Percentiles rank a stretch among this genome's conserved stretches.
These are phyloP conservation scores for Xylaria sp. DNA, from an alignment of 495 filamentous ascomycete species.

Conservation along the genomic window DNA sequence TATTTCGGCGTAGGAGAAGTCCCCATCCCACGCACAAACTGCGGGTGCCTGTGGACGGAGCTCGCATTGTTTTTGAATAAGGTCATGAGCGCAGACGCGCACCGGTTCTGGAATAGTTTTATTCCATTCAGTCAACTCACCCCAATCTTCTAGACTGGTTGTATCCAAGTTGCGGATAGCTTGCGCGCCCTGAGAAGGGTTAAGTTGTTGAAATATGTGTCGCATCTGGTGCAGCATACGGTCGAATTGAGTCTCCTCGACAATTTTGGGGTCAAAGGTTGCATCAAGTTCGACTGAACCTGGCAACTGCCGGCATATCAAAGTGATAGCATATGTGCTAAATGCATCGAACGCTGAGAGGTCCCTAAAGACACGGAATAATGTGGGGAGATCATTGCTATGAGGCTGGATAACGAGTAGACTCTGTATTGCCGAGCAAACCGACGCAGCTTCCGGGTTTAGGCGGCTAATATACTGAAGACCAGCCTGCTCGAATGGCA, in stretches of 20 bases:
- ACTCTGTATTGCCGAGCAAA: constrained; percentile 65
- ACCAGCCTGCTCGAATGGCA: constrained; percentile 65
- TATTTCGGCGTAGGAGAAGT: background rate
- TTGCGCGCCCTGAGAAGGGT: background rate
- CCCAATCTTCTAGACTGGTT: constrained; percentile 5
- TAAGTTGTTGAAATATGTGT: constrained; percentile 17
- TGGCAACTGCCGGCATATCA: background rate
- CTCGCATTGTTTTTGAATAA: constrained; percentile 51
- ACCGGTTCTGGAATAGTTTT: background rate
- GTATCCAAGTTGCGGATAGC: background rate
- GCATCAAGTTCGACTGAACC: background rate
- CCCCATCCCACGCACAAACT: constrained; percentile 62
- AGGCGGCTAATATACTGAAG: constrained; percentile 66
- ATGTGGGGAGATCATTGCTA: background rate
- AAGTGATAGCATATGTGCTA: constrained; percentile 18
- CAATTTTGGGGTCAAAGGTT: constrained; percentile 9
- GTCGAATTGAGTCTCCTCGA: background rate
- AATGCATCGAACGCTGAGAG: background rate
- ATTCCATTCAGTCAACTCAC: constrained; percentile 1
- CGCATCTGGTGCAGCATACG: constrained; percentile 8
- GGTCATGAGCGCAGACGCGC: constrained; percentile 52
- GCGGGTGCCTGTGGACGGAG: constrained; percentile 51
- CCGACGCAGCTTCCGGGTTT: constrained; percentile 57
- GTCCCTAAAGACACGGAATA: background rate
- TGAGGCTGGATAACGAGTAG: constrained; percentile 55